Percentiles rank a stretch among this genome's conserved stretches.
These are phyloP conservation scores for Lecanicillium sp. DNA, from an alignment of 2,329 filamentous ascomycete species.

Conservation along the genomic window DNA sequence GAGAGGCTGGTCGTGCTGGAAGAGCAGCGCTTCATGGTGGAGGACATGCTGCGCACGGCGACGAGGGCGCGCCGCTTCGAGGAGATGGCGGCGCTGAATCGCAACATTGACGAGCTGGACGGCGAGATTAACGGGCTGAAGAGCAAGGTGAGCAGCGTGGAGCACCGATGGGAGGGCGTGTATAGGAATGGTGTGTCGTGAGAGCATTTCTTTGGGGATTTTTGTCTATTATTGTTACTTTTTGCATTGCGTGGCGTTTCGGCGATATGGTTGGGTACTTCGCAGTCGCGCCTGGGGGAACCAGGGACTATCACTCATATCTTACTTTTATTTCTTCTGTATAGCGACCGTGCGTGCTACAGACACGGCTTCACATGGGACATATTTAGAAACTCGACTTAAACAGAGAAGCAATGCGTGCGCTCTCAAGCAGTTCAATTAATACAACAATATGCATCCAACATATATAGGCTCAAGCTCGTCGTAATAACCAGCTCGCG, in stretches of 20 bases:
- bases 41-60: constrained; percentile 74
- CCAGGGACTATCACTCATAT: too few relatives aligned
- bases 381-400: too few relatives aligned
- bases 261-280: neutral
- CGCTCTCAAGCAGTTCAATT: too few relatives aligned
- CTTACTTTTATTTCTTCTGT: too few relatives aligned
- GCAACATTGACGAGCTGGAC: constrained; percentile 76
- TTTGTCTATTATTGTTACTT: neutral
- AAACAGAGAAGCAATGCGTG: too few relatives aligned
- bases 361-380: too few relatives aligned
- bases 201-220: too few relatives aligned
- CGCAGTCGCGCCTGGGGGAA: too few relatives aligned
- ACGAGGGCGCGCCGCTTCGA: constrained; percentile 74
- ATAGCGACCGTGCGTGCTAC: too few relatives aligned
- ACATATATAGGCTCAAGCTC: too few relatives aligned
- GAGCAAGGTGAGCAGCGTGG: constrained; percentile 58
- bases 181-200: constrained; percentile 29
- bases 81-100: constrained; percentile 70
- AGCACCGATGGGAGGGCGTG: constrained; percentile 48
- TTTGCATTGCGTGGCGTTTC: constrained; percentile 11
- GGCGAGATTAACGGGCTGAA: constrained; percentile 65
- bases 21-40: constrained; percentile 85
- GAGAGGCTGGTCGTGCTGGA: constrained; percentile 79
- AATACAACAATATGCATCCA: too few relatives aligned
- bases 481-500: too few relatives aligned